A percentile compares a stretch with the other conserved stretches of the same genome.
phyloP scores from a whole-genome alignment of 257 asterid genomes.

The Solanum sejunctum region DNA sequence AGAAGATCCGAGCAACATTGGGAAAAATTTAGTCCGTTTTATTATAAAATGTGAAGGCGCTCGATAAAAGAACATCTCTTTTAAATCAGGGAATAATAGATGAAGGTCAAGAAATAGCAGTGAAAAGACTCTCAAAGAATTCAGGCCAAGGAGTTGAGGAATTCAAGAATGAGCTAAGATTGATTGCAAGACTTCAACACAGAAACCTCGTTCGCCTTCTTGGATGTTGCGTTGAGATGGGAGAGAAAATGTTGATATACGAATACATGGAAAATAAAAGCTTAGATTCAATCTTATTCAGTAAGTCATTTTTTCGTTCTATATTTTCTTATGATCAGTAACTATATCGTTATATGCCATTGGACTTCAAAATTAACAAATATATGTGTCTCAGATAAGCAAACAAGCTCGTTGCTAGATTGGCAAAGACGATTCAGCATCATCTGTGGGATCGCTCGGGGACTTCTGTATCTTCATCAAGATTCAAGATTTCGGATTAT shows the following conservation, averaged over 20 bases:
- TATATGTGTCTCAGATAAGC: slow-evolving; percentile 3
- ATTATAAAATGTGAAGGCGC: background rate
- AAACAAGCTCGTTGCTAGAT: slow-evolving; percentile 11
- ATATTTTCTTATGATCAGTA: background rate
- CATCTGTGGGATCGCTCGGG: slow-evolving; percentile 35
- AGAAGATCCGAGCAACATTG: background rate
- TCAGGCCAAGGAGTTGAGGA: slow-evolving; percentile 37
- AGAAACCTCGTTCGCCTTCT: slow-evolving; percentile 33
- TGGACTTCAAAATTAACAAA: background rate
- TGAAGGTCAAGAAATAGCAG: slow-evolving; percentile 35
- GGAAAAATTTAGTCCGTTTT: background rate
- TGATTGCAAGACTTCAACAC: slow-evolving; percentile 33
- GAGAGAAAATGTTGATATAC: slow-evolving; percentile 27
- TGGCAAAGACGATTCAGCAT: slow-evolving; percentile 29
- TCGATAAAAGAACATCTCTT: background rate
- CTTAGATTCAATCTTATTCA: slow-evolving; percentile 28
- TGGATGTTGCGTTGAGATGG: slow-evolving; percentile 27
- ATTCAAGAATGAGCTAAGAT: slow-evolving; percentile 29
- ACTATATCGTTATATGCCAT: background rate
- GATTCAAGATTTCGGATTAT: slow-evolving; percentile 37
- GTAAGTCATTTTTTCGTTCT: slow-evolving; percentile 6
- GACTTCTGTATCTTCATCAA: slow-evolving; percentile 37
- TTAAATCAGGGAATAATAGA: slow-evolving; percentile 18
- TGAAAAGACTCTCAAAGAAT: slow-evolving; percentile 34
- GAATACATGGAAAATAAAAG: slow-evolving; percentile 33